Evolutionary conservation across 2,329 filamentous ascomycete species (phyloP), one percentile per base, ranked within the genome.

Genomic region (Lachnellula suecica): DNA sequence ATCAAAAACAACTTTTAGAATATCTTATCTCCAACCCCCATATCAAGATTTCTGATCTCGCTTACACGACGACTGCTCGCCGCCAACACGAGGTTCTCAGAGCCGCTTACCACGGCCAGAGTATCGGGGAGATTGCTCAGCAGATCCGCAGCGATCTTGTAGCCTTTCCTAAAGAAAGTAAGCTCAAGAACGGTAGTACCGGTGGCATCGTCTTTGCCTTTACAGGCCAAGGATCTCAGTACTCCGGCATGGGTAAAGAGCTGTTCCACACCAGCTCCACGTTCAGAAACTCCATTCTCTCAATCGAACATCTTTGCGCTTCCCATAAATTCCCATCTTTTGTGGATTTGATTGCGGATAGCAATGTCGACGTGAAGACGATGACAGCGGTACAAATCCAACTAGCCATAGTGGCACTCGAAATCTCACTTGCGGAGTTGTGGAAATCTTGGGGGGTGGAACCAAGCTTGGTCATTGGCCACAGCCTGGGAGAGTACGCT

Each of bases 401-500:
- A 29, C 13, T 29, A 13, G 13, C 7, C 13, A 6, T 29, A 13
- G 27, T 29, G 27, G 27, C 13, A 6, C 27, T 34, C 27, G 23
- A 45, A 31, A 31, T 31, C 13, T 23, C 24, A 13, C 68, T 83
- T 9, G 76, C 76, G 3, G 73, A 72, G 31, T 70, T 82, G 1
- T 83, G 80, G 80, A 63, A 55, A n/a, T 78, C 76, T 1, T 80
- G 77, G 75, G 79, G 78, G 31, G 70, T 83, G 49, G 70, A 67
- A 40, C 80, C 81, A 5, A 75, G 78, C 19, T 79, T 72, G 6
- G 79, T 83, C 2, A 65, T 82, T n/a, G 80, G 80, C 24, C 80
- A 82, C 68, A 88, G 84, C 61, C 72, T 90, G 23, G 87, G 87
- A 49, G 86, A 89, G 67, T 89, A 89, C 60, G 85, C 86, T 35